phyloP scores from a whole-genome alignment of 176 grass and related monocot species.

The Oryza rufipogon region DNA sequence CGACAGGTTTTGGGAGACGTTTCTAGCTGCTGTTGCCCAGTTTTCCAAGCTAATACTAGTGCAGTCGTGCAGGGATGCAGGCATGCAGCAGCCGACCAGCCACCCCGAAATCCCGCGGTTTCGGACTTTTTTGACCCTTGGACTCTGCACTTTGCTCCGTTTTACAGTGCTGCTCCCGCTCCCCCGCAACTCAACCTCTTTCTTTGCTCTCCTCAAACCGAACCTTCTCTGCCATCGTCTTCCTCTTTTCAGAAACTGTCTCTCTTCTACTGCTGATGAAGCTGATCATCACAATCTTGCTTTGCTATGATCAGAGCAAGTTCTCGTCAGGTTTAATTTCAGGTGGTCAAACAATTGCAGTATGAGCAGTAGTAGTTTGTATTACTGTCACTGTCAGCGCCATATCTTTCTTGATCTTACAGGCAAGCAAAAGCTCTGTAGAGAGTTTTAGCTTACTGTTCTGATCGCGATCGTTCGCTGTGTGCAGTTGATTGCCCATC shows the following conservation, averaged over 20 bases:
- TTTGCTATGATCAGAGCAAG: too few species aligned
- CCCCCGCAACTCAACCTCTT: background rate
- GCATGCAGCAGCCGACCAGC: background rate
- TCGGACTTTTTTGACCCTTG: background rate
- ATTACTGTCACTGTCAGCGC: background rate
- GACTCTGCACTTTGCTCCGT: background rate
- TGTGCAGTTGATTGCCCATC: background rate
- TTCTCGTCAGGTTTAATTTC: background rate
- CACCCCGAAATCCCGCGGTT: background rate
- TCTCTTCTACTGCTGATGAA: too few species aligned
- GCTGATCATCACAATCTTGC: too few species aligned
- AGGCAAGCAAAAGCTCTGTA: too few species aligned
- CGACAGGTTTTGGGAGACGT: background rate
- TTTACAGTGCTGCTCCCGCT: background rate
- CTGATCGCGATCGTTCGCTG: background rate
- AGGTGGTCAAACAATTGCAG: background rate
- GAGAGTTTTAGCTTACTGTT: too few species aligned
- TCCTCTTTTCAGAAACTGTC: too few species aligned
- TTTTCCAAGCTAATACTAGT: background rate
- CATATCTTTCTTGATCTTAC: background rate
- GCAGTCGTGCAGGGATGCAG: too few species aligned
- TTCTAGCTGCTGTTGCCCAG: background rate
- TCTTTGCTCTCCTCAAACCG: background rate
- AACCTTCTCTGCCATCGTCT: background rate
- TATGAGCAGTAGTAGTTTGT: background rate